These are phyloP conservation scores for Hydrangea macrophylla DNA, from an alignment of 148 eudicot species.

Conservation along the genomic window DNA sequence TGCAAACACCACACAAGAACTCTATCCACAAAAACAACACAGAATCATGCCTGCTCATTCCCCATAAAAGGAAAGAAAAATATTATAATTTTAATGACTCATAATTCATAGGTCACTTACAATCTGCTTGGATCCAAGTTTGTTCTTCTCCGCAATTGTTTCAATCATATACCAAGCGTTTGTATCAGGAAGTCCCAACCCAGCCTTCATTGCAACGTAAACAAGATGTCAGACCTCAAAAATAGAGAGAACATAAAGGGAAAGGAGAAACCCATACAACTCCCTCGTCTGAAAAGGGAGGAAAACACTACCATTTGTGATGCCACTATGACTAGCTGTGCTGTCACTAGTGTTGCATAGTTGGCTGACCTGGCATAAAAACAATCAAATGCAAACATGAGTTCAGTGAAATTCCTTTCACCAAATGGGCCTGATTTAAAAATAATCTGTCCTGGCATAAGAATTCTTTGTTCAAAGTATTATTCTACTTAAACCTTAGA, in stretches of 20 bases:
- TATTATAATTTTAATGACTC: constrained; percentile 5
- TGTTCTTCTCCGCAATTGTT: constrained; percentile 93
- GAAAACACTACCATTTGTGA: constrained; percentile 75
- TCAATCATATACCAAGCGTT: constrained; percentile 93
- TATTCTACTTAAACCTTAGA: not conserved
- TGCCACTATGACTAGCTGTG: constrained; percentile 71
- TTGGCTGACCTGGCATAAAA: constrained; percentile 70
- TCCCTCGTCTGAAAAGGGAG: too few species aligned
- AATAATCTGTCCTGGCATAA: not conserved
- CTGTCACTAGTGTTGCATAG: constrained; percentile 75
- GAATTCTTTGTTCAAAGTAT: not conserved
- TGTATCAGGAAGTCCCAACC: constrained; percentile 87
- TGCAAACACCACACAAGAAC: not conserved
- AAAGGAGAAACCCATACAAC: not conserved
- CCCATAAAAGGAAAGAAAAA: not conserved
- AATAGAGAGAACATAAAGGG: not conserved
- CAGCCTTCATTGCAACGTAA: constrained; percentile 58
- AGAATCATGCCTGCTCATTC: not conserved
- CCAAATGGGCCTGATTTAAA: not conserved
- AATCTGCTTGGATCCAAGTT: constrained; percentile 87
- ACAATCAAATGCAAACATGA: not conserved
- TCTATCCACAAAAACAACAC: not conserved
- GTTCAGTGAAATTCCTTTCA: not conserved
- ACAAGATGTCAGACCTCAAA: not conserved
- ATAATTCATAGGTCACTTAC: constrained; percentile 65